These are phyloP conservation scores for Scutellaria galericulata DNA, from an alignment of 257 asterid species.

Conservation along the genomic window DNA sequence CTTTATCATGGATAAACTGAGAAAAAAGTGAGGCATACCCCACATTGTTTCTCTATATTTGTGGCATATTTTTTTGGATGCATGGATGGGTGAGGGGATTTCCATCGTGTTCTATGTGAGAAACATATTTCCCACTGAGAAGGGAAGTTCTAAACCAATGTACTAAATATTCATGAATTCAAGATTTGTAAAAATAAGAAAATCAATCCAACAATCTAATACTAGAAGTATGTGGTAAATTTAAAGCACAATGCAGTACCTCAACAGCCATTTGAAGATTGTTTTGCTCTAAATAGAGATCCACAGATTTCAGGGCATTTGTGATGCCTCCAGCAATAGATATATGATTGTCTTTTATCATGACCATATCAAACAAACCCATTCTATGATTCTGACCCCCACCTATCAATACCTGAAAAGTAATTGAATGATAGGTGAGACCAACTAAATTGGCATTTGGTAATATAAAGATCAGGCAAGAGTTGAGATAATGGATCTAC, in stretches of 20 bases:
- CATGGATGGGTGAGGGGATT: neutral
- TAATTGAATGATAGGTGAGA: constrained; percentile 26
- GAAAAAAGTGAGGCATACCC: neutral
- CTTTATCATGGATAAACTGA: neutral
- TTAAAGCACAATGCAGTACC: constrained; percentile 49
- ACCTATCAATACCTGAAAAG: constrained; percentile 78
- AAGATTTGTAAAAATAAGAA: neutral
- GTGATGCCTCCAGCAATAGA: constrained; percentile 85
- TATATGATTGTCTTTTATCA: constrained; percentile 98
- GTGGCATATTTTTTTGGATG: neutral
- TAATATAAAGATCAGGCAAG: constrained; percentile 19
- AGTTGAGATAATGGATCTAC: constrained; percentile 54
- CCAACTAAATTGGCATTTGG: neutral
- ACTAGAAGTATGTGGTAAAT: neutral
- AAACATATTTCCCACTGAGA: neutral
- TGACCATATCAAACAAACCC: constrained; percentile 97
- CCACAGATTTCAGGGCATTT: constrained; percentile 83
- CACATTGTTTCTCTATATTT: neutral
- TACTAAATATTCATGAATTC: neutral
- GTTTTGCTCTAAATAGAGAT: constrained; percentile 68
- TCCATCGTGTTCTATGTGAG: neutral
- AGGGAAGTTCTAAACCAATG: constrained; percentile 1
- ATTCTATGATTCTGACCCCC: constrained; percentile 95
- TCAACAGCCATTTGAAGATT: constrained; percentile 89
- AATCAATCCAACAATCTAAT: neutral